These are phyloP conservation scores for Triticum dicoccoides DNA, from an alignment of 176 grass and related monocot species.

Conservation along the genomic window DNA sequence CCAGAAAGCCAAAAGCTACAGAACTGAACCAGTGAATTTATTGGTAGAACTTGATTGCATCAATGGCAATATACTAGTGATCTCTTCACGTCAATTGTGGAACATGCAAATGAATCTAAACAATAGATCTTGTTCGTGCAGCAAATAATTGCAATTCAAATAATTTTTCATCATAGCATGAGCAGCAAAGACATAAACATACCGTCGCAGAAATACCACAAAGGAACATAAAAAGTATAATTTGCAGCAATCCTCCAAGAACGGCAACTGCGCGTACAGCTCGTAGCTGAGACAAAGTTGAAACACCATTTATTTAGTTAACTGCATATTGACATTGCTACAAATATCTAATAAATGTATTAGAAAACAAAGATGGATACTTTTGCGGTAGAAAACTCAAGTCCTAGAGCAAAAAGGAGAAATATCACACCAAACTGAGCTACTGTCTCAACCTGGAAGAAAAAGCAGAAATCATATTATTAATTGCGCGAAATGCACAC, in stretches of 20 bases:
- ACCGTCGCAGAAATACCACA: conserved; percentile 96
- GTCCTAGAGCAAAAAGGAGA: conserved; percentile 95
- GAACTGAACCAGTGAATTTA: not conserved
- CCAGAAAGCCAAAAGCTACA: not conserved
- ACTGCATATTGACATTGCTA: not conserved
- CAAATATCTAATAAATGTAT: conserved; percentile 7
- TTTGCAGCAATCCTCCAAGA: conserved; percentile 93
- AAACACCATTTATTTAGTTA: conserved; percentile 29
- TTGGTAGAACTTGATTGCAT: not conserved
- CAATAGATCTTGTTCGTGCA: not conserved
- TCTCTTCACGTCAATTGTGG: not conserved
- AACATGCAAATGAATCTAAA: not conserved
- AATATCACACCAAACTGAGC: conserved; percentile 99
- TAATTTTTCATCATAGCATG: conserved; percentile 1
- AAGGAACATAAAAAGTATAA: conserved; percentile 95
- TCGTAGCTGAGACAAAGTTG: conserved; percentile 63
- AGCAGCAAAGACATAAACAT: conserved; percentile 32
- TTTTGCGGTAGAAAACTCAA: conserved; percentile 94
- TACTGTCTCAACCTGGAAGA: conserved; percentile 91
- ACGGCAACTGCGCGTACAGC: conserved; percentile 95
- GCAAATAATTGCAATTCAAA: not conserved
- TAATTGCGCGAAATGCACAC: not conserved
- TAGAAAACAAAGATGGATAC: conserved; percentile 38
- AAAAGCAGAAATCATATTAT: conserved; percentile 7
- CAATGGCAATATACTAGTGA: conserved; percentile 4